These are phyloP conservation scores for Yamadazyma endophytica DNA, from an alignment of 805 yeast genomes.

Conservation along the genomic window DNA sequence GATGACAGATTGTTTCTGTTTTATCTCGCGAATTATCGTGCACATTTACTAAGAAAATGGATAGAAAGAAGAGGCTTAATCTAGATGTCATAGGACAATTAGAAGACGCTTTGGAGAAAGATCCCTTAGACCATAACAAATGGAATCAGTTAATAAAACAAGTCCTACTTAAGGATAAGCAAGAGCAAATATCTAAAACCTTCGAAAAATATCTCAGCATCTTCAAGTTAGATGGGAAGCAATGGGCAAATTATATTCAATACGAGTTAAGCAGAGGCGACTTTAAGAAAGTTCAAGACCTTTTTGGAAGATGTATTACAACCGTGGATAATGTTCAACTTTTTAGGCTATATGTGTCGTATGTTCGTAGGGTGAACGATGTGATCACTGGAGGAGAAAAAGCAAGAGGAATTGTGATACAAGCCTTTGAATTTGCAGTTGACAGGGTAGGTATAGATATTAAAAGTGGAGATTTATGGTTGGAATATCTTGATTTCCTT, in stretches of 20 bases:
- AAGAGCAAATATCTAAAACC: constrained; percentile 52
- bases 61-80: constrained; percentile 20
- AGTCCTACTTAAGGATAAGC: constrained; percentile 47
- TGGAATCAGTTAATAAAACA: constrained; percentile 58
- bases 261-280: constrained; percentile 64
- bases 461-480: constrained; percentile 69
- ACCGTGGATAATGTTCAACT: constrained; percentile 60
- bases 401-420: constrained; percentile 67
- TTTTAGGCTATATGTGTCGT: constrained; percentile 74
- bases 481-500: constrained; percentile 75
- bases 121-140: constrained; percentile 49
- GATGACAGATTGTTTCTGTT: constrained; percentile 1
- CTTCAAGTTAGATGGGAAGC: constrained; percentile 57
- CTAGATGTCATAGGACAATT: constrained; percentile 56
- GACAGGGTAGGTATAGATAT: constrained; percentile 77
- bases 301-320: constrained; percentile 63
- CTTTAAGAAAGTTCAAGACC: constrained; percentile 57
- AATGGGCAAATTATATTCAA: constrained; percentile 74
- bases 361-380: constrained; percentile 67
- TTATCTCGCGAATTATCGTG: background rate
- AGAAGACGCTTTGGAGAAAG: constrained; percentile 48
- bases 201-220: constrained; percentile 58
- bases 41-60: constrained; percentile 1
- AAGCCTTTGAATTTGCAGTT: constrained; percentile 81
- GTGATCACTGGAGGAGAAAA: constrained; percentile 78